Conservation (phyloP, 1,139 yeast species). For the Taphrina pruni region DNA sequence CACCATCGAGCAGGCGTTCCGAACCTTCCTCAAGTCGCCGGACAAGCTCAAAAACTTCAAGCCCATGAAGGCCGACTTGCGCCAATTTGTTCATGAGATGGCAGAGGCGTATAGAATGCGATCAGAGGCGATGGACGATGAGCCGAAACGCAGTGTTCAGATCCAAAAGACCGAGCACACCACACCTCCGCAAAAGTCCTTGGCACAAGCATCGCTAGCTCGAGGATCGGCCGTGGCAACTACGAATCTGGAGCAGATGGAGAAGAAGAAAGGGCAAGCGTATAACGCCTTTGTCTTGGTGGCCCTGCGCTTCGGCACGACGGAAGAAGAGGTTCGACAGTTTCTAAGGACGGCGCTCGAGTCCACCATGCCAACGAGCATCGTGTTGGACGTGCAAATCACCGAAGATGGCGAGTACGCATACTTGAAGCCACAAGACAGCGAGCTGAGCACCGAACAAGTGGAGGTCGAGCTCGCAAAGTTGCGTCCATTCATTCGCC, state of each 20-base stretch:
- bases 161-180: constrained; percentile 54
- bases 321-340: constrained; percentile 38
- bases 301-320: constrained; percentile 44
- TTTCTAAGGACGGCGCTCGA: constrained; percentile 15
- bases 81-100: constrained; percentile 72
- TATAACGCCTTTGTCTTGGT: constrained; percentile 45
- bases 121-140: constrained; percentile 79
- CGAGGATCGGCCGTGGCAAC: not conserved
- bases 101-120: constrained; percentile 65
- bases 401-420: constrained; percentile 45
- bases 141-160: constrained; percentile 76
- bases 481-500: constrained; percentile 41
- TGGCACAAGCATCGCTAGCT: constrained; percentile 14
- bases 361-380: constrained; percentile 15
- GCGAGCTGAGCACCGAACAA: constrained; percentile 36
- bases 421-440: constrained; percentile 41
- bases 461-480: constrained; percentile 44
- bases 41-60: constrained; percentile 64
- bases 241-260: constrained; percentile 17
- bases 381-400: constrained; percentile 42
- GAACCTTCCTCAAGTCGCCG: constrained; percentile 57
- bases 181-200: constrained; percentile 40
- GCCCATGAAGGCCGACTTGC: constrained; percentile 72
- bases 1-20: constrained; percentile 62
- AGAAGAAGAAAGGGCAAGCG: constrained; percentile 41